Base-by-base conservation (phyloP, 163 green algal species). In the Coccomyxa subellipsoidea region DNA sequence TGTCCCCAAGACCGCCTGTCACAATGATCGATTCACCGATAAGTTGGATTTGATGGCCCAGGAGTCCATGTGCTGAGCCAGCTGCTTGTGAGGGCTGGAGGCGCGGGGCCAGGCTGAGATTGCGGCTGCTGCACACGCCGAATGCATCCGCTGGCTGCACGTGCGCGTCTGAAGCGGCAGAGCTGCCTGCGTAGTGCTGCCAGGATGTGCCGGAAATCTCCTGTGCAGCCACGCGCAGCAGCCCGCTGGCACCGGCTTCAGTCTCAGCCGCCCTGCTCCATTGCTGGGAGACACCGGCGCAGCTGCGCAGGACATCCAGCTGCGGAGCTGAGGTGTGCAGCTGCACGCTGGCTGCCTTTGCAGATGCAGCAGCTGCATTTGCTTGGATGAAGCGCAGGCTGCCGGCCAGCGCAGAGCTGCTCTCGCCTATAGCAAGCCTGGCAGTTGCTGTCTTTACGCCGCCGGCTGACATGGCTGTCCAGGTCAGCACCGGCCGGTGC, bases 1-100 rank as follows among this genome's bases (percentile, higher is more conserved):
- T 86, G 77, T 85, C 88, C 34, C 90, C 89, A 10, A 91, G 59
- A 29, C 90, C 90, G 34, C 90, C 89, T 29, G 83, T 87, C 7
- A 94, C 76, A 0, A 89, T 53, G 31, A 76, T 15, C 15, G 72
- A 38, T 54, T 31, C 72, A 32, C n/a, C 36, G 18, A 80, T 4
- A 34, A 7, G 29, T 66, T n/a, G 76, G 36, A 69, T 9, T 37
- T 34, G 8, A 12, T 69, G 73, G 37, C 25, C 4, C 4, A 59
- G 47, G 47, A 59, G 47, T 2, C 47, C 4, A 5, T 8, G 1
- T 59, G 47, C 47, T n/a, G n/a, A 59, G 47, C 47, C 5, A 18
- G 47, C 23, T 7, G 3, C 47, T n/a, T 59, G 47, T 59, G 47
- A 59, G 47, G 15, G 47, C 5, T 59, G 47, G 15, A 80, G 76